Base-by-base conservation (phyloP, 257 asterid genomes). In the Ballota nigra region DNA sequence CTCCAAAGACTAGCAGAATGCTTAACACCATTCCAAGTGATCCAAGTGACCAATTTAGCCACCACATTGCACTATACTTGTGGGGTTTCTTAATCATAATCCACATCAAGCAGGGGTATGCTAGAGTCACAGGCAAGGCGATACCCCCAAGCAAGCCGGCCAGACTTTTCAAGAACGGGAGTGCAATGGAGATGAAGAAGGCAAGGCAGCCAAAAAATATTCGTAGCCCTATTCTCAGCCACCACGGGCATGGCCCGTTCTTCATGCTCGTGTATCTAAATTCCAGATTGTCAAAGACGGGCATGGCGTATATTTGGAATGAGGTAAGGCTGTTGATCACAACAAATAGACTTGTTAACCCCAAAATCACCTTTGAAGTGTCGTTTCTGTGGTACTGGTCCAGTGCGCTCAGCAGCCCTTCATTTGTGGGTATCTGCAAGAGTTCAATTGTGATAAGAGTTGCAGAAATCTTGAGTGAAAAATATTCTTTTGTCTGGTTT, bases 81-180 rank as follows among this genome's bases (percentile, higher is more conserved):
- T 62, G 13, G 4, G 97, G 97, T 51, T 86, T 90, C 80, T 78
- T 82, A 59, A 90, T 84, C 87, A 66, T 63, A 28, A 87, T 71
- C 95, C 97, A 88, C 93, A 92, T 90, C 69, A 92, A 77, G 75
- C 97, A 92, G 33, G 98, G 98, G 68, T 90, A 88, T 62, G 97
- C 98, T 53, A 88, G 80, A 26, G 98, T 92, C 16, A 92, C 84
- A 0, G 98, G 95, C 38, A 92, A 73, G 20, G 98, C 86, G 13
- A 88, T 75, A 7, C 96, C 97, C 29, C 98, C 98, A 0, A 92
- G 80, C 59, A 92, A 75, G 18, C 92, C 97, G 0, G 96, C 98
- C 67, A 92, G 78, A 49, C 84, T 81, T 53, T 87, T 90, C 88
- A 92, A 61, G 79, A 90, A 83, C 0, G 96, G 98, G 40, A 92